Evolutionary conservation across 352 stramenopile species (phyloP).

Genomic region (Phytophthora ohioensis): DNA sequence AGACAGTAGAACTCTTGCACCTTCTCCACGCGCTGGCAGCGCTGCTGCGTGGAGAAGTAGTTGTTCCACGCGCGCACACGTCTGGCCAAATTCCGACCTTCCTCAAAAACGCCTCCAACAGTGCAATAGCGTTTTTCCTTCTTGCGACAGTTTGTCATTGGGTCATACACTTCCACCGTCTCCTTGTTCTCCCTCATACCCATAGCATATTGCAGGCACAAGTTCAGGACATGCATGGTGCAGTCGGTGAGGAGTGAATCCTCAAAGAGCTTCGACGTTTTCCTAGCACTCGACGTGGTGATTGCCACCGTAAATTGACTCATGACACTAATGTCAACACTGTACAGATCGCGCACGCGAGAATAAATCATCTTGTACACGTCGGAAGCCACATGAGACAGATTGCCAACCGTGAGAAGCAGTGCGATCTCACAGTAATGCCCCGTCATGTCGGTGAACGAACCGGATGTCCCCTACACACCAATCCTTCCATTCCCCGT

Average conservation of each 20-base stretch:
- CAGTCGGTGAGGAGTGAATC: neutral
- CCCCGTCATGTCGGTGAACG: slow-evolving; percentile 12
- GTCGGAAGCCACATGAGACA: too few relatives aligned
- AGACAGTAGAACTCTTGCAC: slow-evolving; percentile 13
- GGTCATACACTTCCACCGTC: neutral
- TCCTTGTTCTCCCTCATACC: slow-evolving; percentile 1
- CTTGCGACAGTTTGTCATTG: neutral
- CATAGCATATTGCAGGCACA: slow-evolving; percentile 3
- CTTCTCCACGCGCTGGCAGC: slow-evolving; percentile 7
- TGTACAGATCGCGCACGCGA: too few relatives aligned
- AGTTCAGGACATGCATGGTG: slow-evolving; percentile 9
- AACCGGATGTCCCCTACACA: neutral
- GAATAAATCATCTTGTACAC: too few relatives aligned
- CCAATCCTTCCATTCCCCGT: neutral
- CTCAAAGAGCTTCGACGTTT: slow-evolving; percentile 7
- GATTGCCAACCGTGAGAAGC: too few relatives aligned
- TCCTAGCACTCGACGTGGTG: neutral
- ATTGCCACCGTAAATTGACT: too few relatives aligned
- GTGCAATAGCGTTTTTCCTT: neutral
- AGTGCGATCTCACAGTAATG: neutral
- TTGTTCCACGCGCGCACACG: neutral
- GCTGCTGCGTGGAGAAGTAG: slow-evolving; percentile 12
- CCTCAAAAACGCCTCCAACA: neutral
- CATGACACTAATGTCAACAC: too few relatives aligned
- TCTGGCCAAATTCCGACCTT: slow-evolving; percentile 1